Base-by-base conservation (phyloP, 2,329 filamentous ascomycete genomes). In the Aspergillus spinulosporus region DNA sequence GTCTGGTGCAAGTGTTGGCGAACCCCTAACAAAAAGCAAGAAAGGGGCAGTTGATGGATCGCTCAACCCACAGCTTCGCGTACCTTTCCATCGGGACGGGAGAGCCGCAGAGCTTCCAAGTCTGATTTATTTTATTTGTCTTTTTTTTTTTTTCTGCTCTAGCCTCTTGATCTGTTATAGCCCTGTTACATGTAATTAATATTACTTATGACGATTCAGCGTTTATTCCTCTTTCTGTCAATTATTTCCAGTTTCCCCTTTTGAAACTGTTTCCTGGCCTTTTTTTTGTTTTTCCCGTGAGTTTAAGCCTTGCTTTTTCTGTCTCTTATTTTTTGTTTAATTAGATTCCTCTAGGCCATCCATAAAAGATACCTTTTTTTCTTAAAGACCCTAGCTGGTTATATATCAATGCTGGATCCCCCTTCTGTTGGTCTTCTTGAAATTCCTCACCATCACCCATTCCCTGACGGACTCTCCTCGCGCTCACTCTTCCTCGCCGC, bases 31-130 rank as follows among this genome's bases (percentile, higher is more conserved):
- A 61, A 50, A 61, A 61, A 51, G 49, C 45, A 63, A 63, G 56
- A 64, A 70, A 68, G 62, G 66, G 66, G 66, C 52, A 49, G 47
- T 34, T 31, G 65, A 58, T 57, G 59, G 45, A 56, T 57, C 52
- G 44, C 52, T 54, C 60, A 39, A 62, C 52, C 58, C 62, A 59
- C 58, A 57, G 56, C 58, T 59, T 64, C 59, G 62, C 62, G 66
- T 66, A 65, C 68, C 68, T 71, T 61, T 64, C 66, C 65, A 60
- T 64, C 66, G 68, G 69, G 68, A 68, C 66, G 69, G 69, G 68
- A 69, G 64, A 70, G 67, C 67, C 67, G 68, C 68, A 57, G 55
- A 44, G 44, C 49, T 55, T 54, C 53, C 43, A 36, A 49, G 36
- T 8, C 15, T 45, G 28, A 42, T 43, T 51, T 44, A 36, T 52